Base-by-base conservation (phyloP, 192 early-diverging fungal genomes). In the Coemansia sp. region DNA sequence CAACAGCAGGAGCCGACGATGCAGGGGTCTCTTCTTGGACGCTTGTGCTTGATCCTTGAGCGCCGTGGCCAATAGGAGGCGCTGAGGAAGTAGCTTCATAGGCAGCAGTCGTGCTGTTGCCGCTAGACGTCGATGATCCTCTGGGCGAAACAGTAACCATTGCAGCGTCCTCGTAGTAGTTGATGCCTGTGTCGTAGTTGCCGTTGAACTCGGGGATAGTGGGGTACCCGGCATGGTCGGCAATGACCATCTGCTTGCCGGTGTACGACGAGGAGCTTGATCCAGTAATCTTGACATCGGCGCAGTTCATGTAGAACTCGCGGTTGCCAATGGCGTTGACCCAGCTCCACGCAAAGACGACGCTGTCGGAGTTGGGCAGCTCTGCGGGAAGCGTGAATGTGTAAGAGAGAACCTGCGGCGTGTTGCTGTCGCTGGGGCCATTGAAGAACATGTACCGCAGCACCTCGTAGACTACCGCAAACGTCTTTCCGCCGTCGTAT, bases 291-390 rank as follows among this genome's bases (percentile, higher is more conserved):
- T 84, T 83, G 34, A 92, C 81, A 76, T 91, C 89, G 20, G 87
- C 89, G 68, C 89, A 91, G 63, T 88, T 86, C 86, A 87, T 89
- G 72, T 92, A 92, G 65, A 85, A 90, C 75, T 92, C 91, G 46
- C 86, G 85, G 68, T 88, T 88, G 5, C 87, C 89, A 21, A 86
- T 71, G 30, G 89, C 89, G 56, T 89, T 89, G 55, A 89, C 88
- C 91, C 91, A 92, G 10, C 86, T 70, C 89, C 90, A 91, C 7
- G 83, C 84, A 30, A 89, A 85, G 4, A 84, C 52, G 9, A 69
- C 85, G 5, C 56, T 66, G 39, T 82, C 72, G 11, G 64, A 64
- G 45, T 62, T 60, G 8, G 89, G 89, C 48, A 87, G 62, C 7
- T 73, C 60, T 6, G 44, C 51, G 7, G 90, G 90, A 46, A 91